phyloP scores from a whole-genome alignment of 768 basidiomycete species.

The Kwoniella sp. region DNA sequence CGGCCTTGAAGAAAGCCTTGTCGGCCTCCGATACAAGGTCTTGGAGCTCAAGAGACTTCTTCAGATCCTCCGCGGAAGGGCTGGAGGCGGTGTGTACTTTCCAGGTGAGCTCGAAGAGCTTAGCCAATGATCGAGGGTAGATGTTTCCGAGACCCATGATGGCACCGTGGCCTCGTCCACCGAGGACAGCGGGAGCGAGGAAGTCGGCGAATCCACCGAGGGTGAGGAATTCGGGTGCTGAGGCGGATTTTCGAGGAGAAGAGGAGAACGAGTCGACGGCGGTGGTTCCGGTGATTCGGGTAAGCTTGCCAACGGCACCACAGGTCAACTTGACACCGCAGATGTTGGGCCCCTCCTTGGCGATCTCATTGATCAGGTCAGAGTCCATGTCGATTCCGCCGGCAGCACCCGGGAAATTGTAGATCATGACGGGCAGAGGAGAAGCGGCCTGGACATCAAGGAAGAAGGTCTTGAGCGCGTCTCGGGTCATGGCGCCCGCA shows the following conservation, averaged over 20 bases:
- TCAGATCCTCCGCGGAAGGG: conserved; percentile 59
- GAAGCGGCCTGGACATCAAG: conserved; percentile 75
- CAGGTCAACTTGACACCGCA: conserved; percentile 90
- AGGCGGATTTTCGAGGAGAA: conserved; percentile 69
- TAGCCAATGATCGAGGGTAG: conserved; percentile 62
- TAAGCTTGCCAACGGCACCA: conserved; percentile 88
- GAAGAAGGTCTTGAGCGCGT: conserved; percentile 77
- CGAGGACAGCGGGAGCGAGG: conserved; percentile 70
- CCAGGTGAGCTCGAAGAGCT: conserved; percentile 67
- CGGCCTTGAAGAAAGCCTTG: conserved; percentile 72
- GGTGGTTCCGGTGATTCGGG: conserved; percentile 73
- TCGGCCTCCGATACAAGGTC: conserved; percentile 80
- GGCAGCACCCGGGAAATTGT: conserved; percentile 85
- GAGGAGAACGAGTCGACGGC: conserved; percentile 64
- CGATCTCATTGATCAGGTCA: conserved; percentile 79
- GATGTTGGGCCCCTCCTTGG: conserved; percentile 72
- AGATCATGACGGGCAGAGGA: conserved; percentile 83
- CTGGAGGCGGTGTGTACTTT: conserved; percentile 62
- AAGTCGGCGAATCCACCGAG: conserved; percentile 86
- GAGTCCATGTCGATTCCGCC: conserved; percentile 91
- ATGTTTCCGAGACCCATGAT: conserved; percentile 88
- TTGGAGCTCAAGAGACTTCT: conserved; percentile 74
- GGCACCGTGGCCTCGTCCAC: conserved; percentile 74
- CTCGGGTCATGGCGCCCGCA: conserved; percentile 69
- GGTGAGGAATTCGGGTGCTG: conserved; percentile 73